Percentiles rank a stretch among this genome's conserved stretches.
phyloP scores from a whole-genome alignment of 177 flowering plant genomes.

The Vitis hybrid region DNA sequence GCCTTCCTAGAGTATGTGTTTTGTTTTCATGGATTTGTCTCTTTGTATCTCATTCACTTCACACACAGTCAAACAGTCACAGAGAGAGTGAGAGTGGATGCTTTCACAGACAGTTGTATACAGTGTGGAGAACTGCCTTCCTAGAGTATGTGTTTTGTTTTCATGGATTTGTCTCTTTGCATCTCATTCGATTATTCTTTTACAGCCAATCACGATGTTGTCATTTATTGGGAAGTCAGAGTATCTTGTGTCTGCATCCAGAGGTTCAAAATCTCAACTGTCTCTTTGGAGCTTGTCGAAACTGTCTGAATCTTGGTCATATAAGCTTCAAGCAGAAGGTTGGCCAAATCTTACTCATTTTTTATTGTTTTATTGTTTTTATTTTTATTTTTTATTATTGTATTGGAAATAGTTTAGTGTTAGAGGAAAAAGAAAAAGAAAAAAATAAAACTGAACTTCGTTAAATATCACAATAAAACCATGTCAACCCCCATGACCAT shows the following conservation, averaged over 20 bases:
- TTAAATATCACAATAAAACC: no score
- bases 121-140: not conserved
- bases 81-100: no score
- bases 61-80: no score
- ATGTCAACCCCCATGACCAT: no score
- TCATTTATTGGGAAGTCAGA: conserved; percentile 75
- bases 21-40: no score
- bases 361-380: not conserved
- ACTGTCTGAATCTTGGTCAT: conserved; percentile 72
- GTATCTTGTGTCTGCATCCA: conserved; percentile 67
- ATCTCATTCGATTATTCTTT: not conserved
- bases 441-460: no score
- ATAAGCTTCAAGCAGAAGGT: conserved; percentile 80
- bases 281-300: conserved; percentile 80
- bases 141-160: not conserved
- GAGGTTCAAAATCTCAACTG: conserved; percentile 61
- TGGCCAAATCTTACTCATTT: conserved; percentile 15
- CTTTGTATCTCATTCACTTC: no score
- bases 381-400: not conserved
- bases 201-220: conserved; percentile 59
- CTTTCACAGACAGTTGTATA: not conserved
- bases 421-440: no score
- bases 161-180: not conserved
- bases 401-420: no score
- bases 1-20: no score